Base-by-base conservation (phyloP, 2,329 filamentous ascomycete species). In the Penicillium sp. region DNA sequence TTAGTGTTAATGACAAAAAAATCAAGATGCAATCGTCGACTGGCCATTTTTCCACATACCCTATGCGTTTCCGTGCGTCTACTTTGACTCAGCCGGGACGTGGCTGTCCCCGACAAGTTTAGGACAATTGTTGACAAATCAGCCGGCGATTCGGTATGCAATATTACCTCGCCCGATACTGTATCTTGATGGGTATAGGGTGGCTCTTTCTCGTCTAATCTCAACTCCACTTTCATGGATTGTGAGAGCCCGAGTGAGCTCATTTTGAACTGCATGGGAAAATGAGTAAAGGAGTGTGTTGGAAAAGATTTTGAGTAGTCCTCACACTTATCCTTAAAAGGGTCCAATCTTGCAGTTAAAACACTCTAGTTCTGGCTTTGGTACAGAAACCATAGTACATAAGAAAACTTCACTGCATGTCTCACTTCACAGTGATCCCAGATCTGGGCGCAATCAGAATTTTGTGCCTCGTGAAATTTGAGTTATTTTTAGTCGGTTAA, bases 111-210 rank as follows among this genome's bases (percentile, higher is more conserved):
- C 16, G 51, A 57, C 2, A 65, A 41, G 6, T 25, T 59, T 14
- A 64, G 44, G 26, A 50, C 40, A 17, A 65, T 53, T 9, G 45
- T 48, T 16, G 61, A 43, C 10, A 65, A 57, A 22, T 60, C 49
- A 4, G 60, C 38, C 9, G 56, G 53, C 7, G 40, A 42, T 12
- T 44, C 51, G 19, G 30, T 60, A 11, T 45, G 36, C 26, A 65
- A 51, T 12, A 63, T 45, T 11, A 65, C 26, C 9, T 57, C 46
- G 12, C 62, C 61, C 10, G 60, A 60, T 16, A 65, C 44, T 14
- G 30, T 49, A 37, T 62, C 58, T 35, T 47, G 46, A 17, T 49
- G 44, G 1, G 53, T 58, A 30, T 61, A 63, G 26, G 41, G 37
- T 9, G 55, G 17, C 14, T 53, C 43, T 43, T 25, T 6, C 35